Evolutionary conservation across 352 stramenopile genomes (phyloP), one percentile per base, ranked within the genome.

Genomic region (Phytophthora hibernalis): DNA sequence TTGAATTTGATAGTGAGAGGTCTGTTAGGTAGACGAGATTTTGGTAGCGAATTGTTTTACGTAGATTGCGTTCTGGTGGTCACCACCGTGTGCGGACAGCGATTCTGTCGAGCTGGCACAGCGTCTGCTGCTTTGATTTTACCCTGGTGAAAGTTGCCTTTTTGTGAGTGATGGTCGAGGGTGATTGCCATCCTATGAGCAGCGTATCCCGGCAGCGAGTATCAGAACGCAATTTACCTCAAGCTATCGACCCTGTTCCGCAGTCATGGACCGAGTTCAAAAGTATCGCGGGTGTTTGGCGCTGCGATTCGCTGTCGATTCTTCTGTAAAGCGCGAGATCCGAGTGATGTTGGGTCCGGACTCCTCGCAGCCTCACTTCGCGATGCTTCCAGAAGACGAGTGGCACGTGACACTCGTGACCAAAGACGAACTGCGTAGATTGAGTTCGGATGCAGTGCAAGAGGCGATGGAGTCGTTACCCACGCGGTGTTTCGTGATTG

Each of bases 341-440:
- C 54, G 44, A 48, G n/a, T 7, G 18, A 75, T 77, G 37, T 9
- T 80, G 22, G 37, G 15, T 21, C 26, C 18, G 9, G 11, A 53
- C 7, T 26, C 15, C 1, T 10, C 58, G 35, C 16, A 48, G 4
- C 7, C 22, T 21, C 51, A 21, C 1, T 65, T 64, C n/a, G 28
- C 58, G 1, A 33, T 75, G 5, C 42, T 80, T 1, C 54, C 65
- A 10, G 61, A 55, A 31, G 18, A 67, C 37, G 69, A 80, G 35
- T 91, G 80, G 82, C 82, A 89, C 68, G 51, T 91, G 24, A 88
- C 80, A 21, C 63, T 91, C 0, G 72, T 70, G 20, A 89, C 80
- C n/a, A 91, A 91, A 42, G 68, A 78, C 1, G 82, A 91, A 44
- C 49, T 77, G 26, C 65, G 52, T 42, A 38, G 15, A 2, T 53